A percentile compares a stretch with the other conserved stretches of the same genome.
phyloP scores from a whole-genome alignment of 2,329 filamentous ascomycete species.

The Xylaria sp. region DNA sequence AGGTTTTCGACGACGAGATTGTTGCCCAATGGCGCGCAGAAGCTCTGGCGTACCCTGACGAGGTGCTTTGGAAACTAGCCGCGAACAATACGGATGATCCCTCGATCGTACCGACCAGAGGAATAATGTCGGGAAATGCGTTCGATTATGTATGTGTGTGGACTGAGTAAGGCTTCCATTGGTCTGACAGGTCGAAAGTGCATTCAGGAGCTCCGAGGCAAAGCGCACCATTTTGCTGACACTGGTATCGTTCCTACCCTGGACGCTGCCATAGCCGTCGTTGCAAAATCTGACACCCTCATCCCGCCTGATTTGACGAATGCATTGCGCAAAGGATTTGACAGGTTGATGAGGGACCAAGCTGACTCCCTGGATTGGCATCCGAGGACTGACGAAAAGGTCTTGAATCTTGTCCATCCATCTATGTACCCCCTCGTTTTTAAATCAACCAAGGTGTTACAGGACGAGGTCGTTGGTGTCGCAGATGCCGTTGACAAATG shows the following conservation, averaged over 20 bases:
- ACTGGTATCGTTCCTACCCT: conserved; percentile 57
- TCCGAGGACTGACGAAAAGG: conserved; percentile 62
- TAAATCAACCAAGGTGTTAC: conserved; percentile 54
- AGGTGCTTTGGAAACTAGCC: conserved; percentile 24
- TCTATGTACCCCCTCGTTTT: conserved; percentile 68
- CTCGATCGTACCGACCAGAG: neutral
- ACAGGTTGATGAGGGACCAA: conserved; percentile 58
- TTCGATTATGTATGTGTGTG: conserved; percentile 44
- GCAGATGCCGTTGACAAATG: conserved; percentile 43
- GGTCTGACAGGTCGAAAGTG: conserved; percentile 40
- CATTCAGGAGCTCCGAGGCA: conserved; percentile 61
- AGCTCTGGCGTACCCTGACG: conserved; percentile 44
- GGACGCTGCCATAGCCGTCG: conserved; percentile 53
- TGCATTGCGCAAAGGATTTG: conserved; percentile 54
- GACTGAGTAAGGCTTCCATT: neutral
- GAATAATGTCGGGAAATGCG: conserved; percentile 36
- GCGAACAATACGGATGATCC: neutral
- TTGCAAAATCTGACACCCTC: conserved; percentile 65
- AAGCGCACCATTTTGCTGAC: conserved; percentile 58
- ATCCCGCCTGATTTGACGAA: conserved; percentile 51
- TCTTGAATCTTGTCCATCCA: conserved; percentile 69
- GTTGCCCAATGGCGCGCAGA: conserved; percentile 51
- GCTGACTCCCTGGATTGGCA: conserved; percentile 64
- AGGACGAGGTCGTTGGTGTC: conserved; percentile 47
- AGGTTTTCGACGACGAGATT: conserved; percentile 51